These are phyloP conservation scores for Beta vulgaris DNA, from an alignment of 148 eudicot genomes.

Conservation along the genomic window DNA sequence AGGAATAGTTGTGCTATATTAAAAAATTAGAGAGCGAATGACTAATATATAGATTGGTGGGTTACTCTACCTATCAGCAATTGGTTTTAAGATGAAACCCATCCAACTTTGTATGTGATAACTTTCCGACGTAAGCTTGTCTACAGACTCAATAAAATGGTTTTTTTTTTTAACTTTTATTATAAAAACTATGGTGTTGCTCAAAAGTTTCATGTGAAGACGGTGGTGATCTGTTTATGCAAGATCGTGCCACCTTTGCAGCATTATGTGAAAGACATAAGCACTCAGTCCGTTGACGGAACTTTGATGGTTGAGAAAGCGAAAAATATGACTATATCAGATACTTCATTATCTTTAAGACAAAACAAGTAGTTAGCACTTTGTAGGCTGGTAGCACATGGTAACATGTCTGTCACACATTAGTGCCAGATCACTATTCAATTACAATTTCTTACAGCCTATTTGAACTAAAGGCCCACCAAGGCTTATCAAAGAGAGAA, in stretches of 20 bases:
- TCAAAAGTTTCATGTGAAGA: slow-evolving; percentile 20
- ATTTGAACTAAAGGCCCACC: not conserved
- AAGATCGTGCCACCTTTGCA: slow-evolving; percentile 17
- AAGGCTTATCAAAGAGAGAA: not conserved
- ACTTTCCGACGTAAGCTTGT: no score
- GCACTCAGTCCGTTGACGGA: slow-evolving; percentile 7
- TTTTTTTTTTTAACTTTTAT: no score
- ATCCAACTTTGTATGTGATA: no score
- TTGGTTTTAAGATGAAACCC: no score
- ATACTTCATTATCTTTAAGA: no score
- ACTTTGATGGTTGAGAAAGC: not conserved
- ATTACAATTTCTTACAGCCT: not conserved
- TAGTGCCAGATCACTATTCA: slow-evolving; percentile 17
- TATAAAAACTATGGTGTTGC: not conserved
- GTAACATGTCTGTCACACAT: slow-evolving; percentile 23
- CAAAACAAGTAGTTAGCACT: slow-evolving; percentile 12
- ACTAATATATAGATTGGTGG: no score
- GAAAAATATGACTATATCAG: no score
- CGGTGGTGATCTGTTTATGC: slow-evolving; percentile 14
- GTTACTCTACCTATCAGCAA: no score
- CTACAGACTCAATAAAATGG: no score
- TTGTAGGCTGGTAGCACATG: slow-evolving; percentile 38
- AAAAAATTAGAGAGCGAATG: no score
- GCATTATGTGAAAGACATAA: slow-evolving; percentile 29
- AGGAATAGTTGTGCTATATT: no score